Evolutionary conservation across 768 basidiomycete genomes (phyloP).

Genomic region (Phlegmacium glaucopus): DNA sequence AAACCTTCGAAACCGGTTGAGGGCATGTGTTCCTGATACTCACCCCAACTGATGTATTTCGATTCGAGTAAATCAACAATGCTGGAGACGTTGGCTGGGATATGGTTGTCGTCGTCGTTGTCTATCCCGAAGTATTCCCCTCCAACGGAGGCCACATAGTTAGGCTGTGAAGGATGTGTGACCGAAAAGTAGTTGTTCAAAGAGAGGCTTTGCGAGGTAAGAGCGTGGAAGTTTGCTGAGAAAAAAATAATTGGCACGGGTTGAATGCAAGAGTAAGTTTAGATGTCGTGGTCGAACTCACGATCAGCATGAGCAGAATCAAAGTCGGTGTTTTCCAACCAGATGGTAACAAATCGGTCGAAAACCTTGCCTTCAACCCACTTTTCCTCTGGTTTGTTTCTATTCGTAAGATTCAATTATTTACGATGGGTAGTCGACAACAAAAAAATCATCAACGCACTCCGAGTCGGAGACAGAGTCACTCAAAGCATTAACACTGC

Average conservation of each 20-base stretch:
- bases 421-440: too few species aligned
- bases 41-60: constrained; percentile 55
- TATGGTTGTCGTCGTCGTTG: constrained; percentile 34
- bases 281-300: constrained; percentile 7
- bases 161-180: constrained; percentile 62
- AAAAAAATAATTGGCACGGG: constrained; percentile 1
- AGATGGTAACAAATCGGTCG: constrained; percentile 37
- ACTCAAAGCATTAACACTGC: too few species aligned
- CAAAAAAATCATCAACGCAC: too few species aligned
- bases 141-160: constrained; percentile 47
- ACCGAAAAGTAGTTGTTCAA: constrained; percentile 44
- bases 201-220: constrained; percentile 49
- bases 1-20: constrained; percentile 42
- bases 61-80: constrained; percentile 59
- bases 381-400: too few species aligned
- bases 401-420: too few species aligned
- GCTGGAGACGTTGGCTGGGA: constrained; percentile 50
- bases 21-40: constrained; percentile 61
- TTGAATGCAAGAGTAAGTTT: not conserved
- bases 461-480: too few species aligned
- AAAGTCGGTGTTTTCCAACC: constrained; percentile 65
- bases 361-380: constrained; percentile 29
- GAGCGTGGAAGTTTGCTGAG: constrained; percentile 25
- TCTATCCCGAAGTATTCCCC: constrained; percentile 53
- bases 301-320: constrained; percentile 22